Base-by-base conservation (phyloP, 2,329 filamentous ascomycete genomes). In the Knoxdaviesia capensis region DNA sequence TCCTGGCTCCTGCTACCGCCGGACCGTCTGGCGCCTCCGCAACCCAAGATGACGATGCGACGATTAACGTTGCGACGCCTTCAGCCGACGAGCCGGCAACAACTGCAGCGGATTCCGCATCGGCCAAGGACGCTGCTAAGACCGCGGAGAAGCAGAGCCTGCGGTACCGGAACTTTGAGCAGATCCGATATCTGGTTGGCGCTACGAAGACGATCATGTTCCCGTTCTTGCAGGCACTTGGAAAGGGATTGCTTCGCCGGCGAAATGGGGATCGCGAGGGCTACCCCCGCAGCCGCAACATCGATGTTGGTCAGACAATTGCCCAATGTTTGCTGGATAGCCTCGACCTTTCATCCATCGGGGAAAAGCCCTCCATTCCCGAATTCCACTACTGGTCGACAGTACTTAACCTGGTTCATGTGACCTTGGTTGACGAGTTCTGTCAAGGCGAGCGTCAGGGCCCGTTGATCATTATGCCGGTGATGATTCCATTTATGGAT, bases 401-500 rank as follows among this genome's bases (percentile, higher is more conserved):
- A 43, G 79, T 86, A 55, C 62, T 94, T 11, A 78, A 83, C 44
- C 78, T 80, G 0, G 64, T 92, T 43, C 77, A 81, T 35, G 80
- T 87, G 53, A 72, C 92, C 57, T 62, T 93, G 46, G 74, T 90
- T 46, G 85, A 93, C 44, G 43, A 43, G 41, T 47, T 20, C 7
- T 20, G 43, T 31, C 43, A 41, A 48, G 20, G 33, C 8, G 32
- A 9, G 34, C 7, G 38, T 49, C 39, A 34, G 48, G 52, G 52
- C 51, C 62, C 45, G 31, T 35, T 38, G 28, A 65, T 77, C 9
- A 71, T 80, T 42, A 80, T 85, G 37, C 70, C 90, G 31, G 77
- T 96, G 34, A 66, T 98, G 29, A 70, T 87, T 43, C 81, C 85
- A 1, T 94, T 98, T 63, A 88, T 87, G 56, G 77, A 84, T 45